phyloP scores from a whole-genome alignment of 2,329 filamentous ascomycete species.

The Alternaria atra region DNA sequence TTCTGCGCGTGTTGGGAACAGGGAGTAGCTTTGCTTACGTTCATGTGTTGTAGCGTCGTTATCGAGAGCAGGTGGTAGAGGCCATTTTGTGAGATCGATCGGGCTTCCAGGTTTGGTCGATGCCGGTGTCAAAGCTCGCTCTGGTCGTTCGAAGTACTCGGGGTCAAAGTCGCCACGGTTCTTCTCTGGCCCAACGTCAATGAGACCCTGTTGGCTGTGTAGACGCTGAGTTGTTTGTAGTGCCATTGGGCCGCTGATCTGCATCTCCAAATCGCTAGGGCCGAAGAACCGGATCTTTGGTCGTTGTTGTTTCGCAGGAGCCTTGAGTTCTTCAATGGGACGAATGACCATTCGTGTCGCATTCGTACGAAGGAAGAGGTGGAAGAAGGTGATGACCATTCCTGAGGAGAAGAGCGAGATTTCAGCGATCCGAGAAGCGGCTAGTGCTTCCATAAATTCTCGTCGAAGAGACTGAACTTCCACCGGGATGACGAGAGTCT shows the following conservation, averaged over 20 bases:
- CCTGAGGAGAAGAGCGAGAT: conserved; percentile 73
- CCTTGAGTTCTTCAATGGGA: conserved; percentile 57
- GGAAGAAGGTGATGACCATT: conserved; percentile 70
- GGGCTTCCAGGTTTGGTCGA: conserved; percentile 36
- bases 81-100: conserved; percentile 49
- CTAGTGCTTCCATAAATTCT: conserved; percentile 56
- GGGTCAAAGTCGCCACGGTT: conserved; percentile 46
- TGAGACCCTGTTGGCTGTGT: conserved; percentile 48
- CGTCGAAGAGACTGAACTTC: conserved; percentile 62
- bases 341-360: conserved; percentile 65
- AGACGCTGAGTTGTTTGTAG: conserved; percentile 45
- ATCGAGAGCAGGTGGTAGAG: conserved; percentile 43
- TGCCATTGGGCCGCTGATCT: conserved; percentile 50
- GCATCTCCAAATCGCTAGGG: conserved; percentile 54
- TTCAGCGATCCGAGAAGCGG: conserved; percentile 69
- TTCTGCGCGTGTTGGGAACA: conserved; percentile 52
- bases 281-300: conserved; percentile 60
- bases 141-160: conserved; percentile 45
- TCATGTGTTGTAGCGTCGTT: conserved; percentile 31
- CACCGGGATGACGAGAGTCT: conserved; percentile 70
- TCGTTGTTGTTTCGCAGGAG: conserved; percentile 54
- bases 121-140: conserved; percentile 43
- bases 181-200: conserved; percentile 51
- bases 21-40: conserved; percentile 48
- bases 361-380: conserved; percentile 73